Evolutionary conservation across 352 stramenopile genomes (phyloP).

Genomic region (Blastocystis sp.): DNA sequence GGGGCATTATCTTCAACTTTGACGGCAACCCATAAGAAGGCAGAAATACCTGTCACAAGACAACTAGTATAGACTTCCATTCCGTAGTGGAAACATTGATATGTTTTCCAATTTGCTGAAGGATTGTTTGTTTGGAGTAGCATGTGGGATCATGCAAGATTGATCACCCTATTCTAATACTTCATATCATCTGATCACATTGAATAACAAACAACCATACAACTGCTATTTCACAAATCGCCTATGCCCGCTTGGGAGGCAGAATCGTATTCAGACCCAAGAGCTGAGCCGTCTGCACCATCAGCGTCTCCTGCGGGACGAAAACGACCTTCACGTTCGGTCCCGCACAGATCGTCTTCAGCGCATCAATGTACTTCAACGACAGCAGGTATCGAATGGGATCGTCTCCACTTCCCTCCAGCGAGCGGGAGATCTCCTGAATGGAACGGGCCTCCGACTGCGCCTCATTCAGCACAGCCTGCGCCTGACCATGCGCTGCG

Average conservation of each 20-base stretch:
- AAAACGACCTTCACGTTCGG: conserved; percentile 58
- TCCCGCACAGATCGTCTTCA: conserved; percentile 54
- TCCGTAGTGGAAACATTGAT: too few relatives aligned
- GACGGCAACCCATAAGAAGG: not conserved
- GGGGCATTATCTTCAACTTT: not conserved
- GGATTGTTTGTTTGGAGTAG: too few relatives aligned
- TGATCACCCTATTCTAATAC: too few relatives aligned
- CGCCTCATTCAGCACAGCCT: conserved; percentile 61
- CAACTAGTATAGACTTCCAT: too few relatives aligned
- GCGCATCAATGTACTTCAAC: conserved; percentile 62
- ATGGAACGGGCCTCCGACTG: conserved; percentile 58
- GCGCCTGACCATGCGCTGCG: conserved; percentile 60
- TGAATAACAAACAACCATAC: too few relatives aligned
- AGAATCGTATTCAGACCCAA: conserved; percentile 60
- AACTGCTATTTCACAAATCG: too few relatives aligned
- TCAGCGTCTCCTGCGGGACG: conserved; percentile 60
- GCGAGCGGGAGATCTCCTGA: conserved; percentile 59
- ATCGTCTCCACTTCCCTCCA: conserved; percentile 58
- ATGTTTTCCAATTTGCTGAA: too few relatives aligned
- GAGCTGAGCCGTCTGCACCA: conserved; percentile 59
- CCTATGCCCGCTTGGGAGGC: too few relatives aligned
- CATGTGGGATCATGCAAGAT: too few relatives aligned
- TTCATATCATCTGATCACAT: too few relatives aligned
- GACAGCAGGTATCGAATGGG: conserved; percentile 60
- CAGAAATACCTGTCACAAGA: not conserved